Evolutionary conservation across 2,329 filamentous ascomycete species (phyloP), one percentile per base, ranked within the genome.

Genomic region (Exophiala sideris): DNA sequence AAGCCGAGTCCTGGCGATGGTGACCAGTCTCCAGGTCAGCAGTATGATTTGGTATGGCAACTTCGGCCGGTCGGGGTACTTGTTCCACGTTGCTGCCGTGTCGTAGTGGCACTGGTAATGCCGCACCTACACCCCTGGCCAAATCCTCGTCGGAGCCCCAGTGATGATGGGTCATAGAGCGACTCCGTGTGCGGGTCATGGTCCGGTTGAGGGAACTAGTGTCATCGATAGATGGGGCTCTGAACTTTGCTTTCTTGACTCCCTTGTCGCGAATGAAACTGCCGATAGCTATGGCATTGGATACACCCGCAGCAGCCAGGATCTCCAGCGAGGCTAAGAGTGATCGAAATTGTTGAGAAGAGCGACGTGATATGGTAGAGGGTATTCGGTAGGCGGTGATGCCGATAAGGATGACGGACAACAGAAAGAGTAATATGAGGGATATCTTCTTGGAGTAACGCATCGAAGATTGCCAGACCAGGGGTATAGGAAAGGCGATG

Each of bases 81-180:
- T 42, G 48, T 14, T 52, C 49, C 20, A 50, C 32, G 11, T 36
- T 54, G 18, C 24, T 42, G 5, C 52, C 56, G 34, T 67, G 73
- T 39, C 74, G 67, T 46, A 84, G 67, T 12, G 79, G 76, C 4
- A 79, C 73, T 11, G 78, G 75, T 32, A 84, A 79, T 10, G 87
- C 82, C 36, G 92, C 82, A 6, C 92, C 91, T 3, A 96, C 66
- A 56, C 86, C 88, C 47, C 87, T 79, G 3, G 95, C 90, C 1
- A 97, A 80, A 67, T 97, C 90, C 66, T 95, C 91, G 64, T 97
- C 92, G 63, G 90, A 96, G 40, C 89, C 91, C 85, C 88, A 92
- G 52, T 88, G 83, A 46, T 82, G 81, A 56, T 85, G 73, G 41
- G 86, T 85, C 36, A 87, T 73, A 1, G 88, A 91, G 73, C 10